phyloP scores from a whole-genome alignment of 2,329 filamentous ascomycete genomes.

The Neofusicoccum umdonicola region DNA sequence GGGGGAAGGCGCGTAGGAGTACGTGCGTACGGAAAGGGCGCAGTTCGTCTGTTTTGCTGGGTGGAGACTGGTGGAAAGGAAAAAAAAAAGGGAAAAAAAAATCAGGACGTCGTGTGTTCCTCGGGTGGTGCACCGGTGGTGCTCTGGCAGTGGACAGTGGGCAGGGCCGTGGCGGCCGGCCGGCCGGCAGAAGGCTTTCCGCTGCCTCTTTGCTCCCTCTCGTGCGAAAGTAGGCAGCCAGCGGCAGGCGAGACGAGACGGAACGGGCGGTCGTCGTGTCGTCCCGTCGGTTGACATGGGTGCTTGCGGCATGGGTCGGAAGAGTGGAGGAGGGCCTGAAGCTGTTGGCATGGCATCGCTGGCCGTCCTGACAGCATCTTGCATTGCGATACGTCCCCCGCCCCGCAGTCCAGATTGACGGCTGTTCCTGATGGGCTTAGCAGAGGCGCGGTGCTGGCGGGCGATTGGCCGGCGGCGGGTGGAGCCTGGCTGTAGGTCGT shows the following conservation, averaged over 20 bases:
- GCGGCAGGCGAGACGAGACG: neutral
- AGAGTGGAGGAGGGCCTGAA: neutral
- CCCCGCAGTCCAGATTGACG: conserved; percentile 6
- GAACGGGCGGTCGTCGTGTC: neutral
- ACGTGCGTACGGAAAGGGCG: conserved; percentile 7
- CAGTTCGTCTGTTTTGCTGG: neutral
- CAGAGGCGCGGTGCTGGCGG: neutral
- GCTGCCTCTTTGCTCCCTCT: neutral
- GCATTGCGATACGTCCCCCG: conserved; percentile 6
- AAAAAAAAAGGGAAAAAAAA: neutral
- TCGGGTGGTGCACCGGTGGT: conserved; percentile 2
- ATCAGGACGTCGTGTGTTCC: neutral
- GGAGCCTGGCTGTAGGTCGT: neutral
- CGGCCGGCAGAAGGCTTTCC: neutral
- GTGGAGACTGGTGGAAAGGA: neutral
- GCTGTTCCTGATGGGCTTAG: conserved; percentile 10
- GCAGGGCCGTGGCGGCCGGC: neutral
- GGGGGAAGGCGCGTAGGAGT: neutral
- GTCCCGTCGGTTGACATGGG: neutral
- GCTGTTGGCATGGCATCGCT: neutral
- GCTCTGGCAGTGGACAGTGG: neutral
- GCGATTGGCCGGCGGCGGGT: neutral
- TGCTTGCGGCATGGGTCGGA: neutral
- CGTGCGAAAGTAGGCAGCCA: neutral
- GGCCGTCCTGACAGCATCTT: neutral